phyloP scores from a whole-genome alignment of 768 basidiomycete species.

The Leccinum incarnatum region DNA sequence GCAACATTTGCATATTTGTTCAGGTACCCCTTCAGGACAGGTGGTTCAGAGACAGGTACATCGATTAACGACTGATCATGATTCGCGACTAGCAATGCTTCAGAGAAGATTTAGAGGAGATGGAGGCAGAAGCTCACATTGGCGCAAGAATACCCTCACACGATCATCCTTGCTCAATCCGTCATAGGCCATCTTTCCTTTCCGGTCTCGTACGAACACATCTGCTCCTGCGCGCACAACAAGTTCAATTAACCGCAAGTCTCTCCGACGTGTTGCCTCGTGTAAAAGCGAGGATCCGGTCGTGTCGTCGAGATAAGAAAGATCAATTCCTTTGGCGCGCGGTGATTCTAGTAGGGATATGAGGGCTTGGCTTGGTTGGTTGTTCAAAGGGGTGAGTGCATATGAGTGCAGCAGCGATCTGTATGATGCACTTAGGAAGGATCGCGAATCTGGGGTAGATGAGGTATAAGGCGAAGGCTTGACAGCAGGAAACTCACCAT shows the following conservation, averaged over 20 bases:
- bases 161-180: slow-evolving; percentile 76
- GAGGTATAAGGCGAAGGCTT: not conserved
- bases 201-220: slow-evolving; percentile 79
- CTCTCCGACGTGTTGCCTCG: slow-evolving; percentile 80
- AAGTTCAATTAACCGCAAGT: slow-evolving; percentile 80
- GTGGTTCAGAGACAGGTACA: slow-evolving; percentile 48
- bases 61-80: slow-evolving; percentile 72
- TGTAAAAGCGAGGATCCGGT: slow-evolving; percentile 79
- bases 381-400: slow-evolving; percentile 53
- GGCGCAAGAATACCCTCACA: slow-evolving; percentile 77
- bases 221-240: slow-evolving; percentile 84
- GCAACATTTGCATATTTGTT: slow-evolving; percentile 95
- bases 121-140: slow-evolving; percentile 53
- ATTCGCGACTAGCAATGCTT: slow-evolving; percentile 58
- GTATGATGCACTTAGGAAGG: slow-evolving; percentile 71
- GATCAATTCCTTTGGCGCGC: slow-evolving; percentile 66
- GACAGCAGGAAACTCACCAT: slow-evolving; percentile 45
- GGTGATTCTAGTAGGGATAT: slow-evolving; percentile 64
- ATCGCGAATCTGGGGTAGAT: slow-evolving; percentile 62
- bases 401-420: slow-evolving; percentile 72
- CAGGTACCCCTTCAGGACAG: slow-evolving; percentile 69
- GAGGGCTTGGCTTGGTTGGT: slow-evolving; percentile 44
- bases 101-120: slow-evolving; percentile 1
- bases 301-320: slow-evolving; percentile 77
- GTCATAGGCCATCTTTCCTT: slow-evolving; percentile 67